phyloP scores from a whole-genome alignment of 345 rosid species.

The Hibiscus trionum region DNA sequence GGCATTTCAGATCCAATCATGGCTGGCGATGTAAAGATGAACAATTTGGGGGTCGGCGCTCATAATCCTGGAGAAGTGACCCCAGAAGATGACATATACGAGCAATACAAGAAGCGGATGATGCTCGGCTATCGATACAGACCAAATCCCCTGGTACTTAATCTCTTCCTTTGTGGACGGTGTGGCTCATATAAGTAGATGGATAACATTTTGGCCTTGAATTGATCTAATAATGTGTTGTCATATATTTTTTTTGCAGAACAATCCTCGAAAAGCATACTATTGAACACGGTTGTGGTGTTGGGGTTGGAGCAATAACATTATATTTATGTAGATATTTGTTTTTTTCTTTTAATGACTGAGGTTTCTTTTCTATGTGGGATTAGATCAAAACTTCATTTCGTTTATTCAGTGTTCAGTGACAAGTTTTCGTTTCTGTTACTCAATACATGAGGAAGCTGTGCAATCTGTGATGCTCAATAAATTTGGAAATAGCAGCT shows the following conservation, averaged over 20 bases:
- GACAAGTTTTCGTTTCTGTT: neutral
- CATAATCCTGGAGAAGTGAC: conserved; percentile 83
- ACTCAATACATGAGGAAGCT: too few relatives aligned
- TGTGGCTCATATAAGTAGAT: neutral
- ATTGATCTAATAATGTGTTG: neutral
- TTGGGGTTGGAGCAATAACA: neutral
- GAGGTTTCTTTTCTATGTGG: neutral
- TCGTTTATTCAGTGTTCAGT: neutral
- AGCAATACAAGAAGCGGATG: conserved; percentile 99
- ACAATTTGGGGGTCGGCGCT: conserved; percentile 96
- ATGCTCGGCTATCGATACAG: conserved; percentile 96
- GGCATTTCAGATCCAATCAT: conserved; percentile 91
- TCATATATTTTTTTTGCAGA: conserved; percentile 25
- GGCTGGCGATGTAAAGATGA: conserved; percentile 81
- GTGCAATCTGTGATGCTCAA: too few relatives aligned
- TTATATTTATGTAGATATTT: neutral
- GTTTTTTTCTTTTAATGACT: neutral
- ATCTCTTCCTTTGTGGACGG: neutral
- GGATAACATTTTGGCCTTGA: neutral
- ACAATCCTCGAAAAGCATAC: conserved; percentile 66
- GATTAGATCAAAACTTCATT: neutral
- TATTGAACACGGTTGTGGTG: conserved; percentile 25
- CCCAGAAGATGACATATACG: conserved; percentile 91
- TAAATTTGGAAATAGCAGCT: too few relatives aligned
- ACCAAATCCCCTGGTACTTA: conserved; percentile 87